These are phyloP conservation scores for Cytospora schulzeri DNA, from an alignment of 2,329 filamentous ascomycete genomes.

Conservation along the genomic window DNA sequence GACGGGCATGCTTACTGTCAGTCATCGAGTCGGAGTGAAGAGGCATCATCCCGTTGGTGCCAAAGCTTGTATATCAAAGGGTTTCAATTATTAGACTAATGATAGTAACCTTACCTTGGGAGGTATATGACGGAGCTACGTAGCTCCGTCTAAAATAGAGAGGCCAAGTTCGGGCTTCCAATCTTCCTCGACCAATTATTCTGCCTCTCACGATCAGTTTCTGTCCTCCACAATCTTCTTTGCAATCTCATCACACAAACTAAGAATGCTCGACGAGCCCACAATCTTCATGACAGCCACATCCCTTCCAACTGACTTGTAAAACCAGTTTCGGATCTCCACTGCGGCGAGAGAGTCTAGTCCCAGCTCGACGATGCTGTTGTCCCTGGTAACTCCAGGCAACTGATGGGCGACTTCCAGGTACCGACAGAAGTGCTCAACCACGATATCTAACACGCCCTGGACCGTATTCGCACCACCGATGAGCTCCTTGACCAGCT, in stretches of 20 bases:
- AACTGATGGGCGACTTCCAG: slow-evolving; percentile 39
- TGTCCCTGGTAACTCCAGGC: slow-evolving; percentile 35
- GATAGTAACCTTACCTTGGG: too few relatives aligned
- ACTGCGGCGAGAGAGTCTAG: slow-evolving; percentile 46
- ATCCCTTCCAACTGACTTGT: slow-evolving; percentile 44
- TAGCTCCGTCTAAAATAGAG: too few relatives aligned
- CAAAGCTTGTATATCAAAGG: too few relatives aligned
- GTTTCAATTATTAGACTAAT: too few relatives aligned
- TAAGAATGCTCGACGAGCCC: slow-evolving; percentile 35
- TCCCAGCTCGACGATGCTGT: slow-evolving; percentile 42
- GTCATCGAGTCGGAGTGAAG: too few relatives aligned
- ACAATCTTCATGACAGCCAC: slow-evolving; percentile 51
- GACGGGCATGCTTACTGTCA: too few relatives aligned
- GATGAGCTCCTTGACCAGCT: slow-evolving; percentile 37
- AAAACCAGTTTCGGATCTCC: slow-evolving; percentile 50
- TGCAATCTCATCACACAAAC: slow-evolving; percentile 18
- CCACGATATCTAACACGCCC: slow-evolving; percentile 34
- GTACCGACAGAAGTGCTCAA: slow-evolving; percentile 34
- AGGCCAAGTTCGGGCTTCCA: too few relatives aligned
- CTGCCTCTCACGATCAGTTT: background rate
- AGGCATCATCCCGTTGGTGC: too few relatives aligned
- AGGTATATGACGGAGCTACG: too few relatives aligned
- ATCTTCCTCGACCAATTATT: too few relatives aligned
- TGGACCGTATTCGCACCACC: slow-evolving; percentile 29
- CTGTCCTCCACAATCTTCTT: slow-evolving; percentile 12